Evolutionary conservation across 2,329 filamentous ascomycete genomes (phyloP).

Genomic region (Cladosporium sp.): DNA sequence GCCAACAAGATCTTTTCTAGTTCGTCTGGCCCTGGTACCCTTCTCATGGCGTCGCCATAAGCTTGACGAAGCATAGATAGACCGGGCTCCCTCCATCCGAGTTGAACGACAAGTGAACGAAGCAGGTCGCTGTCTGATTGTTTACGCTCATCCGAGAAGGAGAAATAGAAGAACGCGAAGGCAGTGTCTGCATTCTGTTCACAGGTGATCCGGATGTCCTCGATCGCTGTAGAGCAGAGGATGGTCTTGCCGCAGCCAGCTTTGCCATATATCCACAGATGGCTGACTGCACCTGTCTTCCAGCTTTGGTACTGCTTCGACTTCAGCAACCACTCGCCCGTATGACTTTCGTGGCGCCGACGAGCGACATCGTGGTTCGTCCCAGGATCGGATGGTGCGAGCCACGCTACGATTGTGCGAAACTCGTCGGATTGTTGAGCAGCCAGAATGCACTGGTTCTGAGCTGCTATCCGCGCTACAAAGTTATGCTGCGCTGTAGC

Average conservation of each 20-base stretch:
- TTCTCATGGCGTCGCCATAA: constrained; percentile 21
- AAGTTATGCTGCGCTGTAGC: not conserved
- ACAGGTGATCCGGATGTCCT: constrained; percentile 23
- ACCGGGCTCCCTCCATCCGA: constrained; percentile 24
- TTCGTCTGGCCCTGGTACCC: constrained; percentile 21
- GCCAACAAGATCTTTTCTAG: constrained; percentile 25
- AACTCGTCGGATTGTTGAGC: constrained; percentile 20
- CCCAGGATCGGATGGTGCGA: constrained; percentile 26
- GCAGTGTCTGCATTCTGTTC: constrained; percentile 11
- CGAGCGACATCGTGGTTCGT: constrained; percentile 25
- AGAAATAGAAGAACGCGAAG: constrained; percentile 29
- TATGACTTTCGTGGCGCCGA: constrained; percentile 23
- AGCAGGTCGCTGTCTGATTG: constrained; percentile 24
- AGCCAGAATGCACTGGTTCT: constrained; percentile 2
- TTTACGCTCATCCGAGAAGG: constrained; percentile 29
- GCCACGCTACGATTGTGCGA: constrained; percentile 23
- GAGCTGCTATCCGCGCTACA: not conserved
- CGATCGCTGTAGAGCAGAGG: constrained; percentile 26
- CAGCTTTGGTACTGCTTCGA: constrained; percentile 22
- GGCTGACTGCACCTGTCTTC: constrained; percentile 20
- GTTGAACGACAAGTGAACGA: constrained; percentile 24
- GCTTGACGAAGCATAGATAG: constrained; percentile 25
- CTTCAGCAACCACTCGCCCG: constrained; percentile 27
- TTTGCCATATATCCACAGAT: constrained; percentile 28
- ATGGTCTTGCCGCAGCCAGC: constrained; percentile 30